Conservation (phyloP, 352 stramenopile genomes). For the Phytophthora kernoviae region DNA sequence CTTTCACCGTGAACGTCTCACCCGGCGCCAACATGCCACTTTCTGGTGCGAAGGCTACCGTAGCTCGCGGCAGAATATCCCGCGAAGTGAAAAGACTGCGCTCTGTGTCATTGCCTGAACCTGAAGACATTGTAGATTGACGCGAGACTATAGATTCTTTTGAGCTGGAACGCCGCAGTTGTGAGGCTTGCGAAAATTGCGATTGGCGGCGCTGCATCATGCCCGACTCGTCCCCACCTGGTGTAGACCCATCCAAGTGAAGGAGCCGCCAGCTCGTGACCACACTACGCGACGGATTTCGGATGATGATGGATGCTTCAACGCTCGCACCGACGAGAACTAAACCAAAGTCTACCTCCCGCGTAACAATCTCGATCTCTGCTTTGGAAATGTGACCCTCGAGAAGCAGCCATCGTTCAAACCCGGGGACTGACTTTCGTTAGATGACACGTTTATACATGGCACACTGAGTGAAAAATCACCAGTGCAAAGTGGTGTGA, state of each 20-base stretch:
- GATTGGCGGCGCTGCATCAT: not conserved
- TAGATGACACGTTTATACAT: slow-evolving; percentile 31
- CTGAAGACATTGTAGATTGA: slow-evolving; percentile 37
- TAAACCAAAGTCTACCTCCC: slow-evolving; percentile 78
- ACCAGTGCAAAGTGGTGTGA: slow-evolving; percentile 48
- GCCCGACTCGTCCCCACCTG: not conserved
- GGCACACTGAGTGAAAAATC: slow-evolving; percentile 55
- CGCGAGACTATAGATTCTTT: slow-evolving; percentile 61
- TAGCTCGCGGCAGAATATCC: slow-evolving; percentile 49
- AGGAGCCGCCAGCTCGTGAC: slow-evolving; percentile 49
- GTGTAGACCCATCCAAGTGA: slow-evolving; percentile 40
- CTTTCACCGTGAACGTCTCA: slow-evolving; percentile 40
- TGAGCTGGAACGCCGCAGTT: slow-evolving; percentile 46
- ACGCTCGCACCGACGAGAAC: slow-evolving; percentile 63
- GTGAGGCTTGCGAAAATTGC: slow-evolving; percentile 7
- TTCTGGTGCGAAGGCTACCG: slow-evolving; percentile 55
- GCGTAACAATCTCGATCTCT: slow-evolving; percentile 48
- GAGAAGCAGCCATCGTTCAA: slow-evolving; percentile 60
- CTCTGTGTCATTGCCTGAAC: slow-evolving; percentile 40
- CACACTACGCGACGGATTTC: slow-evolving; percentile 28
- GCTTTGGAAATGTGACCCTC: slow-evolving; percentile 48
- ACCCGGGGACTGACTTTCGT: slow-evolving; percentile 2
- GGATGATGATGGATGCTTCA: slow-evolving; percentile 33
- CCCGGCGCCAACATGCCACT: slow-evolving; percentile 45
- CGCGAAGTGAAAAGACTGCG: slow-evolving; percentile 50